Evolutionary conservation across 2,329 filamentous ascomycete species (phyloP).

Genomic region (Eutypa lata): DNA sequence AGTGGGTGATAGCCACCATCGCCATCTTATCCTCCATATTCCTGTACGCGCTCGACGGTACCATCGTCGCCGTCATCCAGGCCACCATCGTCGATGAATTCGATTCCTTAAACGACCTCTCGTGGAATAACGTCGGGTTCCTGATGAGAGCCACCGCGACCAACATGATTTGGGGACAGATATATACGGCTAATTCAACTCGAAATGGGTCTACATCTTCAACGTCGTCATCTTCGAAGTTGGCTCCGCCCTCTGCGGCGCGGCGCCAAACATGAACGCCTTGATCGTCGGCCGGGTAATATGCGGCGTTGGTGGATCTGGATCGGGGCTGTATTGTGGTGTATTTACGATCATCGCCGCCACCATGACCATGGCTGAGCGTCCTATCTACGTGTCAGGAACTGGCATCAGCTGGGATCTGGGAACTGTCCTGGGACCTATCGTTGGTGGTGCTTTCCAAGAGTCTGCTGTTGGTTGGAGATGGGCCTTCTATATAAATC

Average conservation of each 20-base stretch:
- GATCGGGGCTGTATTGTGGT: conserved; percentile 22
- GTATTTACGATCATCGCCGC: background rate
- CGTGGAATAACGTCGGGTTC: background rate
- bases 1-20: too few relatives aligned
- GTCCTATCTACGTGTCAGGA: background rate
- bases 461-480: conserved; percentile 40
- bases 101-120: conserved; percentile 32
- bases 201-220: conserved; percentile 32
- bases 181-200: conserved; percentile 37
- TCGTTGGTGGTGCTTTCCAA: conserved; percentile 45
- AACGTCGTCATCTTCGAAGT: conserved; percentile 6
- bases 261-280: conserved; percentile 37
- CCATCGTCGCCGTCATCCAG: conserved; percentile 42
- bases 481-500: conserved; percentile 54
- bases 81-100: conserved; percentile 32
- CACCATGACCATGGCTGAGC: too few relatives aligned
- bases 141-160: background rate
- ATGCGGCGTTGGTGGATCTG: conserved; percentile 39
- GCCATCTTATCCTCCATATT: conserved; percentile 21
- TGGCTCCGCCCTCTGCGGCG: conserved; percentile 36
- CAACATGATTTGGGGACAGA: conserved; percentile 26
- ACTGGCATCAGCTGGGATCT: conserved; percentile 9
- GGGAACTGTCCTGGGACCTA: conserved; percentile 42
- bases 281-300: conserved; percentile 45
- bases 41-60: conserved; percentile 34